phyloP scores from a whole-genome alignment of 208 protist species.

The Crithidia mellificae region DNA sequence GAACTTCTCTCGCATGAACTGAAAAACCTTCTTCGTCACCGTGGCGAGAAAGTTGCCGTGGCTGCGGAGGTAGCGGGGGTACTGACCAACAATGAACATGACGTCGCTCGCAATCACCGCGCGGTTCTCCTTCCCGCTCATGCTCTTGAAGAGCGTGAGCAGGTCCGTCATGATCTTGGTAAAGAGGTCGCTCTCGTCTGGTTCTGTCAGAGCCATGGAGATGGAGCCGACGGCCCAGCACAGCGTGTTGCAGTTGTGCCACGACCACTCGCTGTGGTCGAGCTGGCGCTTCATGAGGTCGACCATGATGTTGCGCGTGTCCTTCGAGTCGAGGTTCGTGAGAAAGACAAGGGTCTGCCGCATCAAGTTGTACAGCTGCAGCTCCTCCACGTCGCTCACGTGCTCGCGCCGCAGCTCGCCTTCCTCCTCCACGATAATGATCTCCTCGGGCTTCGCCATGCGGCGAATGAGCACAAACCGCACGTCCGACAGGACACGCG shows the following conservation, averaged over 20 bases:
- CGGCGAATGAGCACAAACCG: conserved; percentile 94
- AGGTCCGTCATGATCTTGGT: conserved; percentile 98
- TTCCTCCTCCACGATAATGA: conserved; percentile 98
- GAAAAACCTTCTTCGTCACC: conserved; percentile 99
- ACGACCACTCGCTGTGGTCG: conserved; percentile 94
- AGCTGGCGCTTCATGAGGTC: conserved; percentile 73
- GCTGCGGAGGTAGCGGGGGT: conserved; percentile 97
- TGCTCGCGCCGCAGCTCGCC: conserved; percentile 97
- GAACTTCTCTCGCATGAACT: conserved; percentile 99
- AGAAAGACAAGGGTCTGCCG: conserved; percentile 97
- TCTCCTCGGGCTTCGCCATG: conserved; percentile 99
- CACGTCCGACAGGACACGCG: conserved; percentile 85
- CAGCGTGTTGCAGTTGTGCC: conserved; percentile 97
- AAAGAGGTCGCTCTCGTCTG: conserved; percentile 98
- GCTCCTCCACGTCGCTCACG: conserved; percentile 96
- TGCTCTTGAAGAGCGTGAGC: conserved; percentile 95
- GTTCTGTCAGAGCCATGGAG: conserved; percentile 93
- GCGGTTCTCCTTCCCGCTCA: conserved; percentile 97
- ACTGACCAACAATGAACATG: conserved; percentile 99
- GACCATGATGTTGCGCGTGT: conserved; percentile 97
- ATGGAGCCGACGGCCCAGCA: conserved; percentile 99
- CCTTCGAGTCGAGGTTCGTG: conserved; percentile 94
- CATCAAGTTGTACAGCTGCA: conserved; percentile 98
- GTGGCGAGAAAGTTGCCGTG: conserved; percentile 98
- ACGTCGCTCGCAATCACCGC: conserved; percentile 99